Evolutionary conservation across 2,329 filamentous ascomycete genomes (phyloP).

Genomic region (Chrysoporthe cubensis): DNA sequence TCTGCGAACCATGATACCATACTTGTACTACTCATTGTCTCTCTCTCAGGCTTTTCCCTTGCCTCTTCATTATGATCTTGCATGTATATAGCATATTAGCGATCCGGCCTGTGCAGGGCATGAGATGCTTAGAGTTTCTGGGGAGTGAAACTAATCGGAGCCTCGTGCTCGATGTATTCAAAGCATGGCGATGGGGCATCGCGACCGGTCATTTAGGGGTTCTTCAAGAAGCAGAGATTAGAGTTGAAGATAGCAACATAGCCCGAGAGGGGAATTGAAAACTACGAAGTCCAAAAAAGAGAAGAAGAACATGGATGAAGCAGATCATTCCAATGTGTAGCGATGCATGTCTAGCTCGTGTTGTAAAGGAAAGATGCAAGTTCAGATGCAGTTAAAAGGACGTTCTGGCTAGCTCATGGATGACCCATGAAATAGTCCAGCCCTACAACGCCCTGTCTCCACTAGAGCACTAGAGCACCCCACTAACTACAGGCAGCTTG

Average conservation of each 20-base stretch:
- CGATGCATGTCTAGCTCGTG: too few relatives aligned
- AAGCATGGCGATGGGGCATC: not conserved
- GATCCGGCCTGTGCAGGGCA: not conserved
- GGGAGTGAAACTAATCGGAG: not conserved
- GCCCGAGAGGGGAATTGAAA: not conserved
- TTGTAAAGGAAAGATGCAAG: not conserved
- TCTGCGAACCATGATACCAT: not conserved
- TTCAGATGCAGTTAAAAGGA: not conserved
- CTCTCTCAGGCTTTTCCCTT: not conserved
- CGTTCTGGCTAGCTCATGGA: not conserved
- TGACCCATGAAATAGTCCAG: not conserved
- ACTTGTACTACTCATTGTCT: constrained; percentile 2
- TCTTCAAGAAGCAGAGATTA: not conserved
- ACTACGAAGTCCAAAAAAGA: too few relatives aligned
- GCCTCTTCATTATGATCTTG: not conserved
- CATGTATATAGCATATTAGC: not conserved
- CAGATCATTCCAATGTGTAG: too few relatives aligned
- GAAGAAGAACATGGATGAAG: too few relatives aligned
- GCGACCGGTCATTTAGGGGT: not conserved
- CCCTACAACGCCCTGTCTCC: not conserved
- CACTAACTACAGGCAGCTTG: not conserved
- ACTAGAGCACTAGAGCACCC: not conserved
- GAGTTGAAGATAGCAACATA: not conserved
- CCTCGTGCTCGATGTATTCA: not conserved
- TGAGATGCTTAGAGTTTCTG: not conserved